Evolutionary conservation across 345 rosid species (phyloP), one percentile per base, ranked within the genome.

Genomic region (Hevea brasiliensis): DNA sequence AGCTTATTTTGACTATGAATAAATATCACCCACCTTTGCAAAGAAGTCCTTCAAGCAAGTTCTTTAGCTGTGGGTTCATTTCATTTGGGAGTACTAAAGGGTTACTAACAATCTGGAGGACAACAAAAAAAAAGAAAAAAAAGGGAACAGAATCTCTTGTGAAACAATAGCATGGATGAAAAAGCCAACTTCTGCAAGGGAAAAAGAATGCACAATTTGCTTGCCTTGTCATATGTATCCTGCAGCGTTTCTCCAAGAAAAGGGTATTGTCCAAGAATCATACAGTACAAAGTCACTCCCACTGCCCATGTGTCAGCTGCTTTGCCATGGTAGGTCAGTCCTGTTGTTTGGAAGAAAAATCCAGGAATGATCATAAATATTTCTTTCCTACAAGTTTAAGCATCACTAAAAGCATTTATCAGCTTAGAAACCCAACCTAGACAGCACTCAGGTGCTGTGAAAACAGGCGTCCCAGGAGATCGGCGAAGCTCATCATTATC

Each of bases 391-490:
- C 24, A 26, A 41, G 50, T 45, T 55, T 35, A 40, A 47, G 56
- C 12, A 37, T 58, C 53, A 42, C 59, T 32, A 4, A 61, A 13
- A 50, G 27, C 47, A 51, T 62, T 64, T 32, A 56, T 42, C 20
- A 70, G 59, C 8, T 65, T 29, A 15, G 77, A 66, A 72, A 45
- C 54, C 83, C 76, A 71, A 95, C 98, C 98, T 76, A 91, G 78
- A 82, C 98, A 92, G 77, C 99, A 96, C 83, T 96, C 99, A 4
- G 98, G 99, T 50, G 99, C 99, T 74, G 99, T 96, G 83, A 91
- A 96, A 79, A 96, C 99, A 67, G 99, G 99, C 58, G 99, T 96
- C 68, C 99, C 99, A 15, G 99, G 99, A 74, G 99, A 96, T 12
- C 98, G 86, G 37, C 97, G 93, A 73, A 96, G 98, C 79, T 89